Percentiles rank a stretch among this genome's conserved stretches.
Evolutionary conservation across 345 rosid species (phyloP).

Genomic region (Erucastrum elatum): DNA sequence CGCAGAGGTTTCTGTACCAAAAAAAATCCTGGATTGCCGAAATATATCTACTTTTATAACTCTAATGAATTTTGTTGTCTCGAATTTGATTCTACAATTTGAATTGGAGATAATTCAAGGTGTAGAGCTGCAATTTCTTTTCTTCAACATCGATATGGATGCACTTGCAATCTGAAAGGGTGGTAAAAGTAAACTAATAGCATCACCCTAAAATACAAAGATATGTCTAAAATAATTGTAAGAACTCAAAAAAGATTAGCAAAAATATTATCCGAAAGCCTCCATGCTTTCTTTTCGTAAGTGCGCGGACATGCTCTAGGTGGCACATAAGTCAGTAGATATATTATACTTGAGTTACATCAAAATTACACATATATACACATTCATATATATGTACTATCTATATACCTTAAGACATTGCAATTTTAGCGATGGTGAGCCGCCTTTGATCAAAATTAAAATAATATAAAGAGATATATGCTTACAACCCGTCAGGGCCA

Average conservation of each 20-base stretch:
- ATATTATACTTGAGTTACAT: conserved; percentile 16
- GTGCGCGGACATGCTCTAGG: conserved; percentile 22
- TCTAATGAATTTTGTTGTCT: background rate
- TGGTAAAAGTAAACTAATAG: conserved; percentile 3
- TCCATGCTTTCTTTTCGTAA: conserved; percentile 6
- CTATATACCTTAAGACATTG: conserved; percentile 5
- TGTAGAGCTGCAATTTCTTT: background rate
- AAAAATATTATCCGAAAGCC: background rate
- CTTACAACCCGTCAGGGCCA: background rate
- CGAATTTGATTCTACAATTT: conserved; percentile 1
- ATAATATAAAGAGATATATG: background rate
- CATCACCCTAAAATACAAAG: conserved; percentile 1
- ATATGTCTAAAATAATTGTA: background rate
- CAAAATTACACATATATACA: conserved; percentile 16
- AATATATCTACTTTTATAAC: background rate
- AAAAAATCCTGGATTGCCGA: background rate
- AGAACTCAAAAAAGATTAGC: background rate
- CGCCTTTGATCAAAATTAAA: conserved; percentile 2
- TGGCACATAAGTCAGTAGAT: conserved; percentile 6
- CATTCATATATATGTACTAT: background rate
- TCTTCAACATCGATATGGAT: background rate
- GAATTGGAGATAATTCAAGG: conserved; percentile 1
- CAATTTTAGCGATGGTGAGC: conserved; percentile 10
- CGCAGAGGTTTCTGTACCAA: background rate
- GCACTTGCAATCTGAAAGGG: conserved; percentile 11